Conservation (phyloP, 768 basidiomycete genomes). For the Suillus subaureus region DNA sequence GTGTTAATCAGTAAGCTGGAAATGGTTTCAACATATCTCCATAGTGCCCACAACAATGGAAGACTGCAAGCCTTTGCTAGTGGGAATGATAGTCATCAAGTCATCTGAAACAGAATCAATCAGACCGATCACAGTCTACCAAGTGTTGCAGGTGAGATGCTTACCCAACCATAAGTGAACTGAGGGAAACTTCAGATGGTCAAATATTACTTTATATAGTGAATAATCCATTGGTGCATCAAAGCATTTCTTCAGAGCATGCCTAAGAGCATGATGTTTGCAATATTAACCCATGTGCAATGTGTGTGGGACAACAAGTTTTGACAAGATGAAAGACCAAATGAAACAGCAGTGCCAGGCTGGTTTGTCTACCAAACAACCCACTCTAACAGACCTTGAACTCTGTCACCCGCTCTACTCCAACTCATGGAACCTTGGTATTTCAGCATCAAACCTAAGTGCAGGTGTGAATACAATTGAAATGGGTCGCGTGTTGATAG, state of each 20-base stretch:
- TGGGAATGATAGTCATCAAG: conserved; percentile 10
- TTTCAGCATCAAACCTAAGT: conserved; percentile 25
- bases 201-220: too few species aligned
- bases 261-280: background rate
- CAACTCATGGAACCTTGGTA: conserved; percentile 12
- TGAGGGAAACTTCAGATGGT: too few species aligned
- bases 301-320: background rate
- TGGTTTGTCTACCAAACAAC: background rate
- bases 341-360: background rate
- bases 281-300: background rate
- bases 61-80: conserved; percentile 13
- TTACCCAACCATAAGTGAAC: too few species aligned
- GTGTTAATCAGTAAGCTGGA: background rate
- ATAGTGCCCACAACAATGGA: conserved; percentile 2
- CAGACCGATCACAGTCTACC: too few species aligned
- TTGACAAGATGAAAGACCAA: background rate
- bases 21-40: background rate
- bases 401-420: background rate
- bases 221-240: background rate
- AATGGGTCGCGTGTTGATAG: background rate
- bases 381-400: background rate
- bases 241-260: background rate
- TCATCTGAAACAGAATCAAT: too few species aligned
- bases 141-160: conserved; percentile 15
- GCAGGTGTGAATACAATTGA: background rate